Evolutionary conservation across 805 yeast species (phyloP).

Genomic region (Starmerella bombicola): DNA sequence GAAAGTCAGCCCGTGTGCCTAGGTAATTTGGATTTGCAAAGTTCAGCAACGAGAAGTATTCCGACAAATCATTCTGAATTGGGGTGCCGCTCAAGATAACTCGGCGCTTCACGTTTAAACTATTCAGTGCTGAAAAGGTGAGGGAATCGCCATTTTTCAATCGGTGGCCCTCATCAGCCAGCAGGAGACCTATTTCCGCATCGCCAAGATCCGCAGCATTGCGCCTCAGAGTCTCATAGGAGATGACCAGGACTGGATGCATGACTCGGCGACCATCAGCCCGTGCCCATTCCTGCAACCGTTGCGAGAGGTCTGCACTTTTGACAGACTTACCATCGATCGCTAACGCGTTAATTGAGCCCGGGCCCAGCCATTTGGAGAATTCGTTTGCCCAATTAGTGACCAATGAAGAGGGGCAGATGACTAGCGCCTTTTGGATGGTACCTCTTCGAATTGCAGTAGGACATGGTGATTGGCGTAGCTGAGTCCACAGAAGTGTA

Average conservation of each 20-base stretch:
- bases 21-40: conserved; percentile 91
- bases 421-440: conserved; percentile 81
- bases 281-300: conserved; percentile 70
- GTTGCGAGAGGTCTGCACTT: conserved; percentile 51
- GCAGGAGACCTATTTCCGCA: conserved; percentile 70
- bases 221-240: conserved; percentile 84
- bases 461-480: conserved; percentile 62
- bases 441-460: conserved; percentile 56
- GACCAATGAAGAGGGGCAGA: conserved; percentile 89
- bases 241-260: conserved; percentile 83
- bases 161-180: conserved; percentile 81
- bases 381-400: conserved; percentile 96
- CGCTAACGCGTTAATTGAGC: conserved; percentile 76
- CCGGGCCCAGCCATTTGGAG: conserved; percentile 88
- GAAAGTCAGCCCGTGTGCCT: conserved; percentile 72
- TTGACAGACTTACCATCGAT: conserved; percentile 78
- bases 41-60: conserved; percentile 76
- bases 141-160: conserved; percentile 80
- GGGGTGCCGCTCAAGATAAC: conserved; percentile 95
- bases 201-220: conserved; percentile 63
- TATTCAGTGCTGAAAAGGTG: conserved; percentile 75
- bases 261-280: conserved; percentile 82
- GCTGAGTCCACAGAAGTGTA: conserved; percentile 80
- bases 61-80: conserved; percentile 87
- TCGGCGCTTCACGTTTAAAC: conserved; percentile 74